Conservation (phyloP, 1,284 basidiomycete species). For the Fomitopsis betulina region DNA sequence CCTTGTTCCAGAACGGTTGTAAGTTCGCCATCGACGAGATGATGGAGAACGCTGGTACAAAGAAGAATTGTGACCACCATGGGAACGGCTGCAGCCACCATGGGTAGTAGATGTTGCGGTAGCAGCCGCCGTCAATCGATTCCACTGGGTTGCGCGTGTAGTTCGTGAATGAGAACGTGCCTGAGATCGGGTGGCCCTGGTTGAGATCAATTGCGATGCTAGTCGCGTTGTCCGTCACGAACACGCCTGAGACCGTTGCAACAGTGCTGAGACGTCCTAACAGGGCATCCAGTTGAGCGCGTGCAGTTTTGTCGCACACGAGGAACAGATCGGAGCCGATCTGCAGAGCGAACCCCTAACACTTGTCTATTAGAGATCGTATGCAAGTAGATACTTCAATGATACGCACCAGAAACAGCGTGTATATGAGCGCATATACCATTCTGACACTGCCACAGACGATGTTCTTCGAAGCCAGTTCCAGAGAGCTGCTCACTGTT, state of each 20-base stretch:
- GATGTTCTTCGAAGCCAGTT: conserved; percentile 85
- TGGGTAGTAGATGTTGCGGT: conserved; percentile 54
- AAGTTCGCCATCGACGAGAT: conserved; percentile 73
- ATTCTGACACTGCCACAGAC: conserved; percentile 86
- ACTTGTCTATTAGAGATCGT: background rate
- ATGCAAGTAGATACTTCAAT: background rate
- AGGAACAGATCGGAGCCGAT: conserved; percentile 86
- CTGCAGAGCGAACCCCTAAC: conserved; percentile 75
- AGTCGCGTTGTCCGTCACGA: conserved; percentile 61
- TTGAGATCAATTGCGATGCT: conserved; percentile 25
- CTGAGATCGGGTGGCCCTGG: conserved; percentile 45
- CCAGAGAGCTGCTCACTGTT: conserved; percentile 79
- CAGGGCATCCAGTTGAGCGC: conserved; percentile 47
- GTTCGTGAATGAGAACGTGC: conserved; percentile 76
- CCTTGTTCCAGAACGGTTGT: conserved; percentile 66
- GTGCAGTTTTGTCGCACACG: conserved; percentile 62
- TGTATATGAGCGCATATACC: conserved; percentile 88
- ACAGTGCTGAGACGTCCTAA: conserved; percentile 44
- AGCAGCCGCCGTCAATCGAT: conserved; percentile 63
- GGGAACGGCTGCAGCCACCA: conserved; percentile 84
- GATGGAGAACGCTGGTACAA: conserved; percentile 80
- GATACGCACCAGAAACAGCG: conserved; percentile 59
- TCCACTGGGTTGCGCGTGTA: conserved; percentile 35
- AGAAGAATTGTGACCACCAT: conserved; percentile 69
- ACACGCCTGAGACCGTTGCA: conserved; percentile 59